Conservation (phyloP, 2,329 filamentous ascomycete genomes). For the Aspergillus hiratsukae region DNA sequence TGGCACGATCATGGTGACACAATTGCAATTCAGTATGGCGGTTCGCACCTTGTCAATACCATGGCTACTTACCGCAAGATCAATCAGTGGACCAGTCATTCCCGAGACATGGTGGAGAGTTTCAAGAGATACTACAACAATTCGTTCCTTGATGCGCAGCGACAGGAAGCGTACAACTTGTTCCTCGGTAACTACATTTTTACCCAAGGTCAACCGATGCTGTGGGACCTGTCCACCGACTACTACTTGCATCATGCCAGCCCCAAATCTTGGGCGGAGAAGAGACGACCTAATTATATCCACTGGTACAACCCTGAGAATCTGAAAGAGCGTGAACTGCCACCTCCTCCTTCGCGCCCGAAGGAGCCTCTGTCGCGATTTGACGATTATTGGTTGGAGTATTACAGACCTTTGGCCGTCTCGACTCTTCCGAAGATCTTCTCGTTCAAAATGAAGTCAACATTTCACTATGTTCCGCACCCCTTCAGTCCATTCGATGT, state of each 20-base stretch:
- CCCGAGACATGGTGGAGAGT: slow-evolving; percentile 96
- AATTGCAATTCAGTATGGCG: slow-evolving; percentile 95
- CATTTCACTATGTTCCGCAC: slow-evolving; percentile 76
- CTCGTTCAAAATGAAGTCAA: slow-evolving; percentile 86
- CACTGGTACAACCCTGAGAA: slow-evolving; percentile 78
- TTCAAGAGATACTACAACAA: slow-evolving; percentile 99
- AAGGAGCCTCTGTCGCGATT: slow-evolving; percentile 50
- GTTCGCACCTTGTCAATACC: slow-evolving; percentile 95
- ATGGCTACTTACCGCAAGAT: slow-evolving; percentile 99
- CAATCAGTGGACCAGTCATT: slow-evolving; percentile 97
- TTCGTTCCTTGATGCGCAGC: slow-evolving; percentile 93
- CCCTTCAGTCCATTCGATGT: slow-evolving; percentile 77
- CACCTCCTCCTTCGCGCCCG: slow-evolving; percentile 37
- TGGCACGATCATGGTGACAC: slow-evolving; percentile 97
- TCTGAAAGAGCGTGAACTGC: slow-evolving; percentile 60
- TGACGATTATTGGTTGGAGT: slow-evolving; percentile 97
- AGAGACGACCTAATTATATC: slow-evolving; percentile 68
- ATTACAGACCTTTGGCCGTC: slow-evolving; percentile 82
- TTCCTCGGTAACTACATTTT: slow-evolving; percentile 97
- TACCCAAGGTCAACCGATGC: slow-evolving; percentile 79
- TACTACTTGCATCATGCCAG: slow-evolving; percentile 93
- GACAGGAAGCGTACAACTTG: slow-evolving; percentile 95
- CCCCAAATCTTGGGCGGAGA: slow-evolving; percentile 67
- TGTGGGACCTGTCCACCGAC: slow-evolving; percentile 93
- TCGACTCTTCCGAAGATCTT: slow-evolving; percentile 92